Percentiles rank a stretch among this genome's conserved stretches.
These are phyloP conservation scores for Tricholomella constricta DNA, from an alignment of 768 basidiomycete species.

Conservation along the genomic window DNA sequence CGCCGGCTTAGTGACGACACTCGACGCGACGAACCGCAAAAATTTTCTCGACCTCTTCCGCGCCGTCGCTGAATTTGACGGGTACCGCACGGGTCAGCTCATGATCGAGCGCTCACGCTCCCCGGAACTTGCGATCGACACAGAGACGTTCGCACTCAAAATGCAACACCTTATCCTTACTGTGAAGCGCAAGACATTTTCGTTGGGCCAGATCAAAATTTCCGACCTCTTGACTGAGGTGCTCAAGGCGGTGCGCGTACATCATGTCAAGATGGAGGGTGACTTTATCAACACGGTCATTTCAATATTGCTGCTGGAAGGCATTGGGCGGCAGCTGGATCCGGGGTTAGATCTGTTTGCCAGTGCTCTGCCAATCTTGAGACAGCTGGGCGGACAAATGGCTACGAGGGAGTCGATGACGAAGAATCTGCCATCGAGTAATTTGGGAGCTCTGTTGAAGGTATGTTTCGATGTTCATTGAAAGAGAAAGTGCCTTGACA, in stretches of 20 bases:
- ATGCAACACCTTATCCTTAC: conserved; percentile 95
- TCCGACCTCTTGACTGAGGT: conserved; percentile 92
- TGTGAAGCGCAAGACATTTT: conserved; percentile 97
- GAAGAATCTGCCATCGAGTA: conserved; percentile 62
- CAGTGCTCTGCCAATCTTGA: conserved; percentile 89
- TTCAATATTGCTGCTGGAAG: conserved; percentile 89
- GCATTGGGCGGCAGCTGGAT: conserved; percentile 93
- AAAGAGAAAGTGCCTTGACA: background rate
- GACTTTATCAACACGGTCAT: conserved; percentile 99
- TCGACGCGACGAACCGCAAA: conserved; percentile 76
- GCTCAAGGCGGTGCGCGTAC: conserved; percentile 78
- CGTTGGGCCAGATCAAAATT: conserved; percentile 95
- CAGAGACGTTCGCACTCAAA: conserved; percentile 94
- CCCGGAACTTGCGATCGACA: conserved; percentile 87
- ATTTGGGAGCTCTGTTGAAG: conserved; percentile 88
- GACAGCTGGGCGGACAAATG: conserved; percentile 92
- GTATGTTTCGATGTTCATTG: conserved; percentile 39
- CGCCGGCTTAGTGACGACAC: conserved; percentile 89
- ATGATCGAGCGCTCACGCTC: conserved; percentile 95
- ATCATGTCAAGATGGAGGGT: conserved; percentile 98
- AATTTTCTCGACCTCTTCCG: conserved; percentile 98
- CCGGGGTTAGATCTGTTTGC: conserved; percentile 93
- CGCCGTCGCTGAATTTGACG: conserved; percentile 95
- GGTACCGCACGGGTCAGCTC: conserved; percentile 90
- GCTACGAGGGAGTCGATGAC: conserved; percentile 62